Percentiles rank a stretch among this genome's conserved stretches.
Conservation (phyloP, 176 grass and related monocot genomes). For the Oryza coarctata region DNA sequence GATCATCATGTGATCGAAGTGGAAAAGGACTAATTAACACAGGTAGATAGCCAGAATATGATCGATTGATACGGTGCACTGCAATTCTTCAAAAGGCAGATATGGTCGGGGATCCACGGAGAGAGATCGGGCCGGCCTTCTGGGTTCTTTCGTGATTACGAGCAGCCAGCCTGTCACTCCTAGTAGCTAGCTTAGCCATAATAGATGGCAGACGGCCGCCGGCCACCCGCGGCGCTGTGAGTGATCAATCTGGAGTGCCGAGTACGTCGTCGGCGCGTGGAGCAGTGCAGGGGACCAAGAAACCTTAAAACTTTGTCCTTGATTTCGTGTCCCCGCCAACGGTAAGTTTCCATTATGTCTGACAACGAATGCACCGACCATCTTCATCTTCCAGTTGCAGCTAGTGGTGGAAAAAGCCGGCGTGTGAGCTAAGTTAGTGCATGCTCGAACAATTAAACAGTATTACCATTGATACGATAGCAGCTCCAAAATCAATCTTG, state of each 20-base stretch:
- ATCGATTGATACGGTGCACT: slow-evolving; percentile 15
- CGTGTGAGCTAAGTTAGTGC: background rate
- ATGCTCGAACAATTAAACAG: no score
- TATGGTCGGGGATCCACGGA: background rate
- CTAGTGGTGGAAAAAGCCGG: background rate
- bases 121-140: background rate
- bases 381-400: background rate
- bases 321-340: background rate
- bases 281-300: slow-evolving; percentile 4
- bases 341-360: background rate
- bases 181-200: background rate
- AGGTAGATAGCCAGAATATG: background rate
- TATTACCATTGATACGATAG: no score
- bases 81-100: background rate
- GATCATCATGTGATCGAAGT: no score
- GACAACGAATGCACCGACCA: slow-evolving; percentile 2
- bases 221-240: background rate
- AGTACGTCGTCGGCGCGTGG: background rate
- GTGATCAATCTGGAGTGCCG: background rate
- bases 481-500: background rate
- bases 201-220: background rate
- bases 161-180: no score
- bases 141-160: background rate
- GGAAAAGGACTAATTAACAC: background rate
- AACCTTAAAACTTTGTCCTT: background rate